phyloP scores from a whole-genome alignment of 805 yeast species.

The Lipomyces spencermartinsiae region DNA sequence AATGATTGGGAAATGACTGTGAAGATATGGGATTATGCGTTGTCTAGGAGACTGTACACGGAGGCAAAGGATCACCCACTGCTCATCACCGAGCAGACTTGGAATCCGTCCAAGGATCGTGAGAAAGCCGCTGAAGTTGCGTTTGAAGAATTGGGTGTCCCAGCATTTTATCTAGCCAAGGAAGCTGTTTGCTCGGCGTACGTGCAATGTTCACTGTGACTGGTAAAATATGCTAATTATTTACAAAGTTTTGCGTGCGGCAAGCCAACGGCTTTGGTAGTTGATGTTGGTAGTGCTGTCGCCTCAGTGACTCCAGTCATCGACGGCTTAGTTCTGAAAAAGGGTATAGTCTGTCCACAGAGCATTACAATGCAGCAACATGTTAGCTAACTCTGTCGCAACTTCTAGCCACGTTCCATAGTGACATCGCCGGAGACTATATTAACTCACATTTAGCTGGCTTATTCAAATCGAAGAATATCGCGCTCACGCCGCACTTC shows the following conservation, averaged over 20 bases:
- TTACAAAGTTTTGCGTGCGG: conserved; percentile 72
- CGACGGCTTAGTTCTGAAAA: conserved; percentile 41
- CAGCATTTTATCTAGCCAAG: conserved; percentile 75
- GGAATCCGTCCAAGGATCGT: conserved; percentile 69
- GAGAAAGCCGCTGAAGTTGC: conserved; percentile 69
- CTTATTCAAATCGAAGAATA: conserved; percentile 51
- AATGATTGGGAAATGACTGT: conserved; percentile 70
- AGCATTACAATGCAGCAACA: not conserved
- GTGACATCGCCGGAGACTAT: conserved; percentile 86
- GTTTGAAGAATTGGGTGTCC: conserved; percentile 75
- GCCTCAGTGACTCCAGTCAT: conserved; percentile 74
- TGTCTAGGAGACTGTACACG: conserved; percentile 56
- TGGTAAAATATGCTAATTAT: not conserved
- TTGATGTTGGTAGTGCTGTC: conserved; percentile 77
- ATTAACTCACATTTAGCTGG: conserved; percentile 67
- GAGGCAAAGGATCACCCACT: conserved; percentile 70
- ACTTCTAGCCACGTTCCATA: conserved; percentile 50
- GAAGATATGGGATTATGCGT: conserved; percentile 71
- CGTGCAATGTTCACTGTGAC: conserved; percentile 19
- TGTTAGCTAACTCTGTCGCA: conserved; percentile 1
- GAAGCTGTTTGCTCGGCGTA: conserved; percentile 69
- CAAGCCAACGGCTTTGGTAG: conserved; percentile 74
- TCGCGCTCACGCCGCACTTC: conserved; percentile 47
- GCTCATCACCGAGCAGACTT: conserved; percentile 65
- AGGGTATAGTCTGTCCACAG: conserved; percentile 27